Conservation (phyloP, 169 alveolate genomes). For the Plasmodium adleri region DNA sequence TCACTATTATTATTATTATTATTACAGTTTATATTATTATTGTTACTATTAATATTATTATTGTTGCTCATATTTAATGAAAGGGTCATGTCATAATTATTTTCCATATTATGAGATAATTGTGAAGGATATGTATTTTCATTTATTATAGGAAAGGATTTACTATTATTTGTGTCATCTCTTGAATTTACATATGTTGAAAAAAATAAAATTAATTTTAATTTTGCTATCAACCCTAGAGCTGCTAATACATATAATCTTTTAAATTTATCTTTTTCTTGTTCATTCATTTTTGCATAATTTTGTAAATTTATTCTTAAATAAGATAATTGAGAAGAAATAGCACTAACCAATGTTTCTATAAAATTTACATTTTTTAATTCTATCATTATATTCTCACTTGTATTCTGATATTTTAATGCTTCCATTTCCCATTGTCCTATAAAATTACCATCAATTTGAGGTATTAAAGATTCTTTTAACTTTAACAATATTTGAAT, state of each 20-base stretch:
- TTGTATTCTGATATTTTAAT: conserved; percentile 71
- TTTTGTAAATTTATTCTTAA: conserved; percentile 76
- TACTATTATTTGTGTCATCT: conserved; percentile 17
- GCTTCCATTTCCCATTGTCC: conserved; percentile 82
- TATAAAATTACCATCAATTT: conserved; percentile 78
- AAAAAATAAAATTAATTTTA: conserved; percentile 73
- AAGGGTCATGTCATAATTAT: conserved; percentile 7
- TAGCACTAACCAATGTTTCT: conserved; percentile 43
- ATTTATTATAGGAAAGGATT: conserved; percentile 35
- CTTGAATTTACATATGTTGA: conserved; percentile 69
- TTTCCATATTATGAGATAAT: conserved; percentile 24
- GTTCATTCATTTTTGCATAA: conserved; percentile 67
- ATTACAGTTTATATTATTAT: too few species aligned
- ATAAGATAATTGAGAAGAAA: conserved; percentile 78
- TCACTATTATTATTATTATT: too few species aligned
- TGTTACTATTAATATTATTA: too few species aligned
- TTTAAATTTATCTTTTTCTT: conserved; percentile 77
- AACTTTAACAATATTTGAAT: conserved; percentile 70
- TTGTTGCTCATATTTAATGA: too few species aligned
- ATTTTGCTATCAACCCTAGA: conserved; percentile 65
- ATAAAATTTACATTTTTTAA: conserved; percentile 56
- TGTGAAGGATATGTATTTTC: conserved; percentile 11
- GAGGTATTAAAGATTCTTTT: conserved; percentile 72
- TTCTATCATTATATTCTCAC: conserved; percentile 79
- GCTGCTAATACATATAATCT: conserved; percentile 69